Base-by-base conservation (phyloP, 164 flowering plant genomes). In the Berberis vulgaris region DNA sequence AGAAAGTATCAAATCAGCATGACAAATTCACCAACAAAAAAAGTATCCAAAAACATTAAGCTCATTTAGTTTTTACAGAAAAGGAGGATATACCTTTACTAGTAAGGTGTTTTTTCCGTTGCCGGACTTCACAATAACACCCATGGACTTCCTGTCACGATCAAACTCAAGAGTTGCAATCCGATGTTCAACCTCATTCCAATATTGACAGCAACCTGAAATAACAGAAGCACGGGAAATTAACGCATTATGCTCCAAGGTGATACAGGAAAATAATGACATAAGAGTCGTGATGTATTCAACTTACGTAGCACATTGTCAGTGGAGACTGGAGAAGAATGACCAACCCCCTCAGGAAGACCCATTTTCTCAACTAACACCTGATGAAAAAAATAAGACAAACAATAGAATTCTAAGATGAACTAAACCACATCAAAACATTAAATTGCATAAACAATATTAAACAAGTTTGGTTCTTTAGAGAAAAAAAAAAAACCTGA, bases 291-390 rank as follows among this genome's bases (percentile, higher is more conserved):
- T 1, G n/a, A 10, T 4, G 3, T 41, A 57, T 49, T 64, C 58
- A 54, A 78, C 95, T 64, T 85, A 93, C 97, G 71, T 57, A 81
- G 69, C 6, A 74, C 65, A 68, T 3, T 2, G n/a, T 78, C 83
- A 60, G 70, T 62, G 41, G 72, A 53, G 54, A 61, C 71, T 0
- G 76, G 69, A 55, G 74, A 71, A 41, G 82, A 69, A 56, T 43
- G 62, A 63, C 65, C 62, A 62, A 72, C 43, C 13, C 80, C 88
- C 60, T 73, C 76, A 43, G 97, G 92, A 55, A 76, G 79, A 41
- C 98, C 97, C 96, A 91, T 91, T 78, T 93, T 93, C 82, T 93
- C 98, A 67, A 87, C 98, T 41, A 93, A 61, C 69, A 93, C 95
- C 98, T 93, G 78, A 54, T 72, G 65, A 46, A 6, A 66, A 44